Conservation (phyloP, 1,284 basidiomycete species). For the Golubevia pallescens region DNA sequence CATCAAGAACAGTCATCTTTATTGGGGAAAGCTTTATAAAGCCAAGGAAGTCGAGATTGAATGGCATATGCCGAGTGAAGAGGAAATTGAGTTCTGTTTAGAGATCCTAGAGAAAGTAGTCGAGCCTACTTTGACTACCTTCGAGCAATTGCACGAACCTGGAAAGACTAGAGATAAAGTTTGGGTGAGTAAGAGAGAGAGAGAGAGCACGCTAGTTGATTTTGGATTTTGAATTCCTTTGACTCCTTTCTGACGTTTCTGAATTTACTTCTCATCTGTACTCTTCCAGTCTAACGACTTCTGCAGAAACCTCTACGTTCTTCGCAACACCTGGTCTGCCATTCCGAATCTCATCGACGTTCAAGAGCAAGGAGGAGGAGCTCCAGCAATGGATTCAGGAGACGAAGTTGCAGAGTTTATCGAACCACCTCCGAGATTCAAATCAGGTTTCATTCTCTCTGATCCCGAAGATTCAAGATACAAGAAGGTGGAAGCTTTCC, state of each 20-base stretch:
- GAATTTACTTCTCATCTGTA: background rate
- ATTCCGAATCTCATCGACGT: slow-evolving; percentile 35
- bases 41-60: slow-evolving; percentile 34
- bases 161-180: slow-evolving; percentile 8
- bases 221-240: background rate
- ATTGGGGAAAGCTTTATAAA: slow-evolving; percentile 54
- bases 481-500: slow-evolving; percentile 35
- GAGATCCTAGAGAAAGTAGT: slow-evolving; percentile 40
- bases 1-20: slow-evolving; percentile 27
- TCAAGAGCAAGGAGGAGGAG: slow-evolving; percentile 32
- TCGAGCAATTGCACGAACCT: slow-evolving; percentile 25
- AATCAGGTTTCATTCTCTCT: slow-evolving; percentile 34
- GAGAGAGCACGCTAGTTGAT: too few species aligned
- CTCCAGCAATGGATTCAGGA: slow-evolving; percentile 28
- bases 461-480: slow-evolving; percentile 33
- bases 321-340: slow-evolving; percentile 26
- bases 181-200: slow-evolving; percentile 5
- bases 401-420: slow-evolving; percentile 39
- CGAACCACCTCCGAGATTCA: slow-evolving; percentile 35
- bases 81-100: slow-evolving; percentile 45
- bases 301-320: slow-evolving; percentile 45
- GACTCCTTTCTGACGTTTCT: too few species aligned
- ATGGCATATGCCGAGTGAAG: slow-evolving; percentile 51
- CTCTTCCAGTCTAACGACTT: slow-evolving; percentile 60
- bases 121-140: slow-evolving; percentile 22